These are phyloP conservation scores for Lojkania enalia DNA, from an alignment of 2,329 filamentous ascomycete genomes.

Conservation along the genomic window DNA sequence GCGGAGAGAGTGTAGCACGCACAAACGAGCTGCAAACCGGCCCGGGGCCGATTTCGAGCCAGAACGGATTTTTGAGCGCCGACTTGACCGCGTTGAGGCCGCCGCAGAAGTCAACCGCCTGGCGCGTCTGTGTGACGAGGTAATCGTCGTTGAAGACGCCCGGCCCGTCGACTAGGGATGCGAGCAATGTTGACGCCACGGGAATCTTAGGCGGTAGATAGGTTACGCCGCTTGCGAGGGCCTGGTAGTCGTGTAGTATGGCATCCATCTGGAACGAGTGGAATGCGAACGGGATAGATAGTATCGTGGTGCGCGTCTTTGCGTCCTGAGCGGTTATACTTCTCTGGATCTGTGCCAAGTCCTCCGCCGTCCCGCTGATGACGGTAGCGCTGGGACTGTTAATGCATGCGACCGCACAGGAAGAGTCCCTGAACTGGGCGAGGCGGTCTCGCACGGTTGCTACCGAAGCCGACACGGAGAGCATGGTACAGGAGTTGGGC, in stretches of 20 bases:
- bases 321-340: conserved; percentile 9
- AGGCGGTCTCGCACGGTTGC: conserved; percentile 7
- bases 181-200: conserved; percentile 48
- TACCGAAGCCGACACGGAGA: conserved; percentile 23
- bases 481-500: conserved; percentile 36
- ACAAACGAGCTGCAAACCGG: neutral
- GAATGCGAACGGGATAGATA: conserved; percentile 19
- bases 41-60: conserved; percentile 18
- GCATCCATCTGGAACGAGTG: conserved; percentile 40
- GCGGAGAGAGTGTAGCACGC: neutral
- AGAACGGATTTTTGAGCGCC: conserved; percentile 2
- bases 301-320: conserved; percentile 17
- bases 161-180: conserved; percentile 48
- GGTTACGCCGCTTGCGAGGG: conserved; percentile 27
- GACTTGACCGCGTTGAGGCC: conserved; percentile 49
- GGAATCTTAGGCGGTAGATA: conserved; percentile 9
- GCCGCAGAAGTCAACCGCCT: conserved; percentile 45
- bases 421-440: neutral
- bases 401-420: conserved; percentile 26
- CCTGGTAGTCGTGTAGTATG: conserved; percentile 44
- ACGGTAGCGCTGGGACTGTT: conserved; percentile 33
- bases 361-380: conserved; percentile 23
- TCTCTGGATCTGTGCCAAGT: conserved; percentile 11
- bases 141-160: conserved; percentile 27
- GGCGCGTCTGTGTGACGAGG: conserved; percentile 35